phyloP scores from a whole-genome alignment of 768 basidiomycete genomes.

The Mycena alexandri region DNA sequence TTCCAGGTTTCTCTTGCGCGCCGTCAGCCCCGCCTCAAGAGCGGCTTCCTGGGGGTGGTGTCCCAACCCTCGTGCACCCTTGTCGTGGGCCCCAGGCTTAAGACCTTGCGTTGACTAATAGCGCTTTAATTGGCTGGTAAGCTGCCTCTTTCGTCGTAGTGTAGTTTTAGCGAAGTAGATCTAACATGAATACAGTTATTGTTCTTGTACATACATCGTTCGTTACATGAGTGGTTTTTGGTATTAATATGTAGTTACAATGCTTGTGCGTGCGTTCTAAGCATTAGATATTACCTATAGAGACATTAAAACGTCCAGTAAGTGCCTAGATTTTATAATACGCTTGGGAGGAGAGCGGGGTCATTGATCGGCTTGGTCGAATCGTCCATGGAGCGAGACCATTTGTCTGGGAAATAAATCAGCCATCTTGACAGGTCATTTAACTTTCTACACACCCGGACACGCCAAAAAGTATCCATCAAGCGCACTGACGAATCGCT shows the following conservation, averaged over 20 bases:
- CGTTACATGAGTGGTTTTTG: slow-evolving; percentile 13
- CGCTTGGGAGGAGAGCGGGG: slow-evolving; percentile 56
- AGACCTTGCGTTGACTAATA: too few relatives aligned
- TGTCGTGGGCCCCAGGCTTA: too few relatives aligned
- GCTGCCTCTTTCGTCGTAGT: too few relatives aligned
- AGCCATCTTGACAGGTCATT: neutral
- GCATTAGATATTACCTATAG: slow-evolving; percentile 25
- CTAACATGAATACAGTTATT: slow-evolving; percentile 16
- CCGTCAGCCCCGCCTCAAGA: too few relatives aligned
- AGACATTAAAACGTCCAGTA: slow-evolving; percentile 2
- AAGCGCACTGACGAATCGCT: slow-evolving; percentile 79
- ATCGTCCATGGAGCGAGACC: slow-evolving; percentile 61
- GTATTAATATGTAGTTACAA: slow-evolving; percentile 18
- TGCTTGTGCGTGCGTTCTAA: slow-evolving; percentile 12
- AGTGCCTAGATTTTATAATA: slow-evolving; percentile 46
- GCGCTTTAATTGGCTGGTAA: too few relatives aligned
- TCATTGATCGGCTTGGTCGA: slow-evolving; percentile 53
- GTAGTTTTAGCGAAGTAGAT: too few relatives aligned
- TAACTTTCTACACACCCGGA: slow-evolving; percentile 62
- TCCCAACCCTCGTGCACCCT: too few relatives aligned
- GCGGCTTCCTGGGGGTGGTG: too few relatives aligned
- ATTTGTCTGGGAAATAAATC: slow-evolving; percentile 42
- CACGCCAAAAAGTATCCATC: slow-evolving; percentile 83
- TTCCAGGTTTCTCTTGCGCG: too few relatives aligned
- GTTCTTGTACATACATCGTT: slow-evolving; percentile 4